Conservation (phyloP, 495 filamentous ascomycete genomes). For the Parmelia sp. region DNA sequence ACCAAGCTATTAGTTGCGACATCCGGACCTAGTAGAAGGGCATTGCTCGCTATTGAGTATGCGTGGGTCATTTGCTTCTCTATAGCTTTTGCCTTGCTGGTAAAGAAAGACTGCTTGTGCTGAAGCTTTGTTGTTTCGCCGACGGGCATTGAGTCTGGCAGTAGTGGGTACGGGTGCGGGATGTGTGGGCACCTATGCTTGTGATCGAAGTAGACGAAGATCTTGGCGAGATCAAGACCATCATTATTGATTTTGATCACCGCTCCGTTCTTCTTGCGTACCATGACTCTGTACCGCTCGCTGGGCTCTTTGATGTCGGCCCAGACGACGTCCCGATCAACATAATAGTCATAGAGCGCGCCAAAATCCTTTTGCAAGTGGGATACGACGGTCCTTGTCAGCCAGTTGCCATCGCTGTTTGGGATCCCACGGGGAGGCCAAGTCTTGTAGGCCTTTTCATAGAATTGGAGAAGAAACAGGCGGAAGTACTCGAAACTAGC, state of each 20-base stretch:
- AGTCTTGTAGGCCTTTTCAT: slow-evolving; percentile 46
- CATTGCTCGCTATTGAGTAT: slow-evolving; percentile 59
- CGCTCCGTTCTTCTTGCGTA: not conserved
- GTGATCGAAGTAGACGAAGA: slow-evolving; percentile 50
- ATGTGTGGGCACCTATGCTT: slow-evolving; percentile 53
- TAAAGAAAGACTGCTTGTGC: not conserved
- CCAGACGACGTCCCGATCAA: slow-evolving; percentile 60
- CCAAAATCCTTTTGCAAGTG: slow-evolving; percentile 58
- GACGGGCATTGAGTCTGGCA: slow-evolving; percentile 22
- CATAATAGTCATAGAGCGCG: slow-evolving; percentile 61
- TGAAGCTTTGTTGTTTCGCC: not conserved
- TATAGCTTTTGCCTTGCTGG: slow-evolving; percentile 36
- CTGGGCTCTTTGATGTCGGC: slow-evolving; percentile 28
- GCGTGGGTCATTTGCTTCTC: slow-evolving; percentile 46
- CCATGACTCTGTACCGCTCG: not conserved
- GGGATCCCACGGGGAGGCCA: slow-evolving; percentile 42
- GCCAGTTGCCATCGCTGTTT: slow-evolving; percentile 41
- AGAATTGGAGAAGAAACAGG: slow-evolving; percentile 36
- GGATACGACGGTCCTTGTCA: slow-evolving; percentile 50
- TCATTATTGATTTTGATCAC: not conserved
- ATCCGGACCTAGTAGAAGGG: slow-evolving; percentile 49
- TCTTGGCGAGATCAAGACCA: slow-evolving; percentile 10
- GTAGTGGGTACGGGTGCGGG: slow-evolving; percentile 58
- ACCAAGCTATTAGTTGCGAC: slow-evolving; percentile 35
- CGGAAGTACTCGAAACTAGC: slow-evolving; percentile 11